Percentiles rank a stretch among this genome's conserved stretches.
These are phyloP conservation scores for Castanea crenata DNA, from an alignment of 306 rosid genomes.

Conservation along the genomic window DNA sequence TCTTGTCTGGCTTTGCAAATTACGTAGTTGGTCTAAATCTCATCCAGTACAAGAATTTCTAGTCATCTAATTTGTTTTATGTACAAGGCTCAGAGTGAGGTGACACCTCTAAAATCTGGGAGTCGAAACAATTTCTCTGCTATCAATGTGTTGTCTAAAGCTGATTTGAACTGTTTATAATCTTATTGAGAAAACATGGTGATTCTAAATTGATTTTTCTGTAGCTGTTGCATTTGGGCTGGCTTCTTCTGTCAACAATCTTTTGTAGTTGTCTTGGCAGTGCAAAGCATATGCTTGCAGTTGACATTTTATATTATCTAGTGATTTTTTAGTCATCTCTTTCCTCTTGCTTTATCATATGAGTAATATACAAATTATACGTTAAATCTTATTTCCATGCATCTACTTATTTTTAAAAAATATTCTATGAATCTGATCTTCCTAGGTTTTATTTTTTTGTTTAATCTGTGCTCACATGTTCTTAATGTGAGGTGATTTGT, in stretches of 20 bases:
- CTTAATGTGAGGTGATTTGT: slow-evolving; percentile 16
- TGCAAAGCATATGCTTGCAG: neutral
- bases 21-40: neutral
- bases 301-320: slow-evolving; percentile 1
- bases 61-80: neutral
- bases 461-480: neutral
- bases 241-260: neutral
- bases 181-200: neutral
- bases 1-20: neutral
- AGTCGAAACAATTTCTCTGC: neutral
- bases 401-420: neutral
- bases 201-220: neutral
- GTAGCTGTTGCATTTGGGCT: neutral
- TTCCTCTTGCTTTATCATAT: neutral
- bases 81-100: neutral
- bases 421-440: neutral
- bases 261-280: neutral
- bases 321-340: neutral
- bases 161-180: neutral
- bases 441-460: neutral
- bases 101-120: neutral
- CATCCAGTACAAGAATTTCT: neutral
- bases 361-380: neutral
- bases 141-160: neutral
- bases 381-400: neutral